Conservation (phyloP, 495 filamentous ascomycete species). For the Monascus purpureus region DNA sequence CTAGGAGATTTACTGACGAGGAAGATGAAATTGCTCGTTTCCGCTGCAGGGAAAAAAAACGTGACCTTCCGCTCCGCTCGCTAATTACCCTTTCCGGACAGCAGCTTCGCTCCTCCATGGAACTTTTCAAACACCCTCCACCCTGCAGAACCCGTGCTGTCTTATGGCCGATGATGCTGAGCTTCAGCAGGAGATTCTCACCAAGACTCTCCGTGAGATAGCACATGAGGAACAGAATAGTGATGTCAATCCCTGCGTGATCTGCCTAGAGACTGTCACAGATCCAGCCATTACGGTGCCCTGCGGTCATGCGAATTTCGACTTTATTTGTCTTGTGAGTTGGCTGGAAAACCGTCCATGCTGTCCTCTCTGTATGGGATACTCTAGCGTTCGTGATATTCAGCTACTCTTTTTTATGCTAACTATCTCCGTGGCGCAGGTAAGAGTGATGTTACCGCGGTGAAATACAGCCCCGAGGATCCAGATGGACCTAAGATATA, state of each 20-base stretch:
- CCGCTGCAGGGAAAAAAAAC: too few relatives aligned
- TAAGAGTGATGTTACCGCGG: slow-evolving; percentile 51
- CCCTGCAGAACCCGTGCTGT: background rate
- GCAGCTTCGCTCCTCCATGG: too few relatives aligned
- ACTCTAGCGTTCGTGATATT: background rate
- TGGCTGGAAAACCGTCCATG: slow-evolving; percentile 62
- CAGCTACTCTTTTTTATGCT: slow-evolving; percentile 1
- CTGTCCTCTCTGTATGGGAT: slow-evolving; percentile 57
- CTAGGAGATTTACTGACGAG: too few relatives aligned
- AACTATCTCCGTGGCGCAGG: slow-evolving; percentile 16
- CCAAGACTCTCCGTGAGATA: slow-evolving; percentile 30
- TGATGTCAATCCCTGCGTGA: slow-evolving; percentile 31
- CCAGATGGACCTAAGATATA: slow-evolving; percentile 41
- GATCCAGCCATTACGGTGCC: slow-evolving; percentile 57
- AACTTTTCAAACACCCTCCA: background rate
- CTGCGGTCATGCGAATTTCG: slow-evolving; percentile 69
- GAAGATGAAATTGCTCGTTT: too few relatives aligned
- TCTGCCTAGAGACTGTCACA: slow-evolving; percentile 61
- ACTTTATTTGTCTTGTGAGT: slow-evolving; percentile 70
- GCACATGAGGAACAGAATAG: slow-evolving; percentile 18
- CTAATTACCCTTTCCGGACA: too few relatives aligned
- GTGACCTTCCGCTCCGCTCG: too few relatives aligned
- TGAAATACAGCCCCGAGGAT: slow-evolving; percentile 48
- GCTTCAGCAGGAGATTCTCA: slow-evolving; percentile 28
- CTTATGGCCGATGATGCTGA: slow-evolving; percentile 27